Conservation (phyloP, 2,329 filamentous ascomycete genomes). For the Fusarium nematophilum region DNA sequence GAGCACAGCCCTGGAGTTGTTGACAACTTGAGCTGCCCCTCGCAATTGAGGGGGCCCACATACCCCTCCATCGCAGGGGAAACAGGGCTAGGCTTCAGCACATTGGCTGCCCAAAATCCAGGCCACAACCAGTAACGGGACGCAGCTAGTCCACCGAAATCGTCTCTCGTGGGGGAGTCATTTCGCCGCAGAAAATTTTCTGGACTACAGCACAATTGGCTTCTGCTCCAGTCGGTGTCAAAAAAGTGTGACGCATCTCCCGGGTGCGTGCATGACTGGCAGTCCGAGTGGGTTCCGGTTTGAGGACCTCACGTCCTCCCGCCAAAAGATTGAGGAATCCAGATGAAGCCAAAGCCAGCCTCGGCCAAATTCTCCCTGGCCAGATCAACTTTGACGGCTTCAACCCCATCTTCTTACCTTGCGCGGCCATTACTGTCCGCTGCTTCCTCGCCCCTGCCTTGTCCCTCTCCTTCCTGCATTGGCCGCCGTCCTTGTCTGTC, state of each 20-base stretch:
- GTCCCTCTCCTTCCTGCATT: constrained; percentile 14
- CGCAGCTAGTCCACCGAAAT: constrained; percentile 1
- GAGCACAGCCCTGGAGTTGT: too few relatives aligned
- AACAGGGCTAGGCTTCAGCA: constrained; percentile 12
- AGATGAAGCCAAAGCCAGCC: constrained; percentile 41
- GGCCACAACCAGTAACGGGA: constrained; percentile 8
- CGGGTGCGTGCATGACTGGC: constrained; percentile 35
- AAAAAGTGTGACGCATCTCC: constrained; percentile 34
- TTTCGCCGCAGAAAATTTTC: constrained; percentile 18
- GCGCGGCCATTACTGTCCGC: constrained; percentile 15
- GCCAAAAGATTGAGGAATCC: constrained; percentile 33
- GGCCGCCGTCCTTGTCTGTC: constrained; percentile 4
- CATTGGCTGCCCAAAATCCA: constrained; percentile 4
- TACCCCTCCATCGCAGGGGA: constrained; percentile 10
- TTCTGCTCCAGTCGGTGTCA: neutral
- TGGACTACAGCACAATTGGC: constrained; percentile 21
- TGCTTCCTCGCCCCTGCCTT: constrained; percentile 1
- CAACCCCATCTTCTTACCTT: constrained; percentile 18
- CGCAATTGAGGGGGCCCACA: neutral
- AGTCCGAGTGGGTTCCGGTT: constrained; percentile 32
- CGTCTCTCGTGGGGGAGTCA: neutral
- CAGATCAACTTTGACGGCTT: constrained; percentile 30
- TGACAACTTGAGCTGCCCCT: neutral
- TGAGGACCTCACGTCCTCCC: constrained; percentile 32
- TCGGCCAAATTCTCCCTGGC: constrained; percentile 40